Evolutionary conservation across 1,139 yeast species (phyloP).

Genomic region (Nadsonia starkeyi-henricii): DNA sequence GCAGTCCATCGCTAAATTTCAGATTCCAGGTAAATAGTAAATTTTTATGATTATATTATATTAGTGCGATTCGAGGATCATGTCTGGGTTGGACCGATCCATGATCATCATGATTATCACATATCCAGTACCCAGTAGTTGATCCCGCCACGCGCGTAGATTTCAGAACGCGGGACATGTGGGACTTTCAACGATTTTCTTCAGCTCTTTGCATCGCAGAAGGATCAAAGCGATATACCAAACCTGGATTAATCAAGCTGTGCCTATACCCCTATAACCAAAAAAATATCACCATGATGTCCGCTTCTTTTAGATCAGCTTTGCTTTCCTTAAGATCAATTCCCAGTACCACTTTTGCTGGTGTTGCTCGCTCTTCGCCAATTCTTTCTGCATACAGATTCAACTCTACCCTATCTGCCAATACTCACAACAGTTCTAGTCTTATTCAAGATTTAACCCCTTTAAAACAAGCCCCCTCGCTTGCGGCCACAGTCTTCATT

Average conservation of each 20-base stretch:
- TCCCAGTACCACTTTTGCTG: not conserved
- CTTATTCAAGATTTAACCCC: slow-evolving; percentile 31
- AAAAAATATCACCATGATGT: too few relatives aligned
- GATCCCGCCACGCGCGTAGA: not conserved
- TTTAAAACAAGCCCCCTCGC: slow-evolving; percentile 44
- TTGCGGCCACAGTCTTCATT: slow-evolving; percentile 73
- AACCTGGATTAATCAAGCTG: too few relatives aligned
- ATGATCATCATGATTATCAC: too few relatives aligned
- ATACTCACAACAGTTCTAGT: slow-evolving; percentile 2
- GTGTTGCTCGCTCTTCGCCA: not conserved
- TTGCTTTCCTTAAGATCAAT: not conserved
- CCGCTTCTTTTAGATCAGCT: not conserved
- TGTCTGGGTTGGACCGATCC: not conserved
- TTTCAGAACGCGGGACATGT: not conserved
- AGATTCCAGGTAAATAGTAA: too few relatives aligned
- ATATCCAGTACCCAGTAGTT: not conserved
- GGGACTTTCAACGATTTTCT: not conserved
- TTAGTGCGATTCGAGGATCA: too few relatives aligned
- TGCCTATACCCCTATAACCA: too few relatives aligned
- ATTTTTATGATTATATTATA: too few relatives aligned
- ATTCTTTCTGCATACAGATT: not conserved
- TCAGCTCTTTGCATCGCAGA: not conserved
- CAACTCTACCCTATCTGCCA: not conserved
- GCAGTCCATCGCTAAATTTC: too few relatives aligned
- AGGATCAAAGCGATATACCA: not conserved